phyloP scores from a whole-genome alignment of 805 yeast species.

The Cyberlindnera mrakii region DNA sequence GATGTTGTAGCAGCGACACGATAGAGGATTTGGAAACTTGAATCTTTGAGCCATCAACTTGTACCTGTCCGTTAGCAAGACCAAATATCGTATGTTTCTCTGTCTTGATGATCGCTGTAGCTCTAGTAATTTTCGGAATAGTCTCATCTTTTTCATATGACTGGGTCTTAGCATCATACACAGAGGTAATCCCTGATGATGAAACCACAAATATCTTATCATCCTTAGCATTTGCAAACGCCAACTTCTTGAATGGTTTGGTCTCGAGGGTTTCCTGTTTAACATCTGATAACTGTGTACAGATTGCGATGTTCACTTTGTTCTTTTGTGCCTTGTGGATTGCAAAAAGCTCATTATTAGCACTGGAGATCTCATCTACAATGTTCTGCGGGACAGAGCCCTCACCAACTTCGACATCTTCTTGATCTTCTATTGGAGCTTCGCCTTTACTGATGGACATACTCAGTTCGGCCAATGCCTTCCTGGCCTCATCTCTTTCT shows the following conservation, averaged over 20 bases:
- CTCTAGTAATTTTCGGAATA: constrained; percentile 10
- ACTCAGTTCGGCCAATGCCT: constrained; percentile 55
- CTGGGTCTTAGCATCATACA: constrained; percentile 5
- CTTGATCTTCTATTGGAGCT: background rate
- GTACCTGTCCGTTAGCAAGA: constrained; percentile 11
- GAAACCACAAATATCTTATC: constrained; percentile 12
- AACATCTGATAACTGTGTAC: constrained; percentile 4
- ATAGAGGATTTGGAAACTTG: constrained; percentile 10
- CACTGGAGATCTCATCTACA: constrained; percentile 4
- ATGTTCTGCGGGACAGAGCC: constrained; percentile 8
- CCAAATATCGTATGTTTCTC: constrained; percentile 9
- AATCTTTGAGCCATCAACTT: constrained; percentile 5
- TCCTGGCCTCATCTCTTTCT: constrained; percentile 69
- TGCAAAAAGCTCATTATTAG: constrained; percentile 14
- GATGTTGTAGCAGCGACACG: constrained; percentile 28
- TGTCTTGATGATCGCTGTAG: constrained; percentile 7
- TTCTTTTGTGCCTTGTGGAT: constrained; percentile 19
- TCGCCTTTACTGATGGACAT: constrained; percentile 30
- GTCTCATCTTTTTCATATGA: constrained; percentile 9
- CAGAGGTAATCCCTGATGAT: constrained; percentile 13
- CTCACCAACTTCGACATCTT: constrained; percentile 3
- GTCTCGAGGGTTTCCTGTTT: background rate
- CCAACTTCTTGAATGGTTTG: constrained; percentile 16
- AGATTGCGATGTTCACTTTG: constrained; percentile 15
- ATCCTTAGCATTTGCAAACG: background rate